Evolutionary conservation across 176 grass and related monocot genomes (phyloP), one percentile per base, ranked within the genome.

Genomic region (Oryza rufipogon): DNA sequence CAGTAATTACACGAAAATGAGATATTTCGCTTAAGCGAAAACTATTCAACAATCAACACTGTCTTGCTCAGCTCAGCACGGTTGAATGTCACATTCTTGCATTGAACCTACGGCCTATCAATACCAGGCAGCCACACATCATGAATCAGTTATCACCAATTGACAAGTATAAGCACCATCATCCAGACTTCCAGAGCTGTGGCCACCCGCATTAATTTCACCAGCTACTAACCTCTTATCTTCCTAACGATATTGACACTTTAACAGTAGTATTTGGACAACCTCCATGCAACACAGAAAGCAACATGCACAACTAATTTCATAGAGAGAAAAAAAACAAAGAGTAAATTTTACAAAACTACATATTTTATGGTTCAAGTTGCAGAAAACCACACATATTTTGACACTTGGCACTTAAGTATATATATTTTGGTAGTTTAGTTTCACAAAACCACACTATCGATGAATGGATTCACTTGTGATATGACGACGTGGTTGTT

Each of bases 181-280:
- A 36, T 30, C 14, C 28, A 15, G 87, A 41, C 73, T 25, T 30
- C 14, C 28, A 15, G 87, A 41, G 11, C 25, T 39, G 58, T 58
- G 5, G 54, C 58, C 41, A 9, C 17, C 86, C 16, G n/a, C 69
- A 80, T 88, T 84, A 83, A 84, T 68, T 45, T 54, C 1, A 15
- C 68, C 19, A 28, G 22, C 30, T 79, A 66, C 42, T 45, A 33
- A 80, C 41, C 9, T 23, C 42, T 44, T 68, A 32, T 38, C 30
- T 46, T 41, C 49, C 56, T 60, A 75, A 20, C 61, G 66, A 83
- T 45, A 25, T 30, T 51, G 42, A 63, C 41, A 4, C 34, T 2
- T 30, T 39, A 32, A 63, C 41, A 6, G 36, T 2, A 16, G 17
- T 68, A 22, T 46, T 25, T 9, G 33, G 38, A 19, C 46, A 11